Conservation (phyloP, 2,329 filamentous ascomycete genomes). For the Aspergillus sp. region DNA sequence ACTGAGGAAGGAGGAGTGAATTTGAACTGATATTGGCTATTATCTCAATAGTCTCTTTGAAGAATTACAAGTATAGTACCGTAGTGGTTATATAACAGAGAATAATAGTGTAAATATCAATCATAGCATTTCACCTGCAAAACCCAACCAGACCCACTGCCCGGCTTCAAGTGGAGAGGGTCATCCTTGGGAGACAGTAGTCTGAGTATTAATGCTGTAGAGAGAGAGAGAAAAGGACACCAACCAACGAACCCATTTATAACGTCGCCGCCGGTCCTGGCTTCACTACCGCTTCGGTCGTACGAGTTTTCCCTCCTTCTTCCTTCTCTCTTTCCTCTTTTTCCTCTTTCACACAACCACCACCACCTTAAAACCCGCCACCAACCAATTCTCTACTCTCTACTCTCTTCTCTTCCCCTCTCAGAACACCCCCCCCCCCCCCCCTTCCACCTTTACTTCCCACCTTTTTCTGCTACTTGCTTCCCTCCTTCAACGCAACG, state of each 20-base stretch:
- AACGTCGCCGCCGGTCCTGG: background rate
- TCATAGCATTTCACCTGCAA: too few species aligned
- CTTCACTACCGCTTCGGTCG: constrained; percentile 17
- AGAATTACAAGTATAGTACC: too few species aligned
- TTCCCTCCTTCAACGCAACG: constrained; percentile 1
- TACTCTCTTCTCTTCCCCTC: constrained; percentile 2
- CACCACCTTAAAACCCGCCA: too few species aligned
- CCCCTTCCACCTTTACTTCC: constrained; percentile 1
- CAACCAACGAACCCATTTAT: background rate
- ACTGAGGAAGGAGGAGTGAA: background rate
- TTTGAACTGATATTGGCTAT: too few species aligned
- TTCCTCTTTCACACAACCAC: background rate
- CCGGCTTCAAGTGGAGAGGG: too few species aligned
- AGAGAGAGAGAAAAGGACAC: background rate
- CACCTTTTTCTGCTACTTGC: constrained; percentile 6
- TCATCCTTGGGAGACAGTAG: too few species aligned
- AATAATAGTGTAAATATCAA: too few species aligned
- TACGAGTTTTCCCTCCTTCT: constrained; percentile 22
- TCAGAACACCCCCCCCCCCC: too few species aligned
- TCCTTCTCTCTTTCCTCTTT: constrained; percentile 20
- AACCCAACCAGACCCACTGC: too few species aligned
- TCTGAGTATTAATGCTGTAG: too few species aligned
- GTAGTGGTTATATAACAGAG: too few species aligned
- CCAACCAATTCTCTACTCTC: background rate
- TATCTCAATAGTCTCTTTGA: too few species aligned